Evolutionary conservation across 305 asterid species (phyloP), one percentile per base, ranked within the genome.

Genomic region (Galium porrigens): DNA sequence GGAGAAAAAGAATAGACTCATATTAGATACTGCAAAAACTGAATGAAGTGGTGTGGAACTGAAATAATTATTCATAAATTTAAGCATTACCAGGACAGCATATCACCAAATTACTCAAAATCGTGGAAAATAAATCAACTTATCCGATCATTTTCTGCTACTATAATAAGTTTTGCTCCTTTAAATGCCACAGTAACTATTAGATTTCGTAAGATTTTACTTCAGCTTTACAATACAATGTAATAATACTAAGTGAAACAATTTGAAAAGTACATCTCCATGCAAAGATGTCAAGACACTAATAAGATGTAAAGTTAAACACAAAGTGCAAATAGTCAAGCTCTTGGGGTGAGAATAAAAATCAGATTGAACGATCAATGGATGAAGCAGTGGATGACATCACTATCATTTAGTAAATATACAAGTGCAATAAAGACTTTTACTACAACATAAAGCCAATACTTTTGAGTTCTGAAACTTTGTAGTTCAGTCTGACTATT

Each of bases 1-100:
- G 67, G 75, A 51, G 49, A 27, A 57, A 44, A 54, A 36, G 37
- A 27, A 17, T 66, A 62, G 5, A 55, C 25, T 41, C 20, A 29
- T 14, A 62, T 44, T 30, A 58, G 22, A 32, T 7, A 48, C 49
- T 14, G 25, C 17, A 48, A 48, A 32, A 34, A 20, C 42, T 20
- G 30, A 68, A 57, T 17, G 12, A 22, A 57, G 44, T 3, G 60
- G 1, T 8, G 33, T 58, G 60, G 14, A 10, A 17, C 20, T 5
- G 6, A 57, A 25, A 67, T 58, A 32, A 14, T 29, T 41, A 25
- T 36, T 25, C 36, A 66, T 41, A 0, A 15, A 41, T 15, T 37
- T 0, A 27, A 17, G 44, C 37, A 5, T 42, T 4, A 33, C 58
- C 25, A 17, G 8, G 27, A 39, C 0, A 37, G 64, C 17, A 58